Evolutionary conservation across 208 protist genomes (phyloP).

Genomic region (Trypanosoma boissoni): DNA sequence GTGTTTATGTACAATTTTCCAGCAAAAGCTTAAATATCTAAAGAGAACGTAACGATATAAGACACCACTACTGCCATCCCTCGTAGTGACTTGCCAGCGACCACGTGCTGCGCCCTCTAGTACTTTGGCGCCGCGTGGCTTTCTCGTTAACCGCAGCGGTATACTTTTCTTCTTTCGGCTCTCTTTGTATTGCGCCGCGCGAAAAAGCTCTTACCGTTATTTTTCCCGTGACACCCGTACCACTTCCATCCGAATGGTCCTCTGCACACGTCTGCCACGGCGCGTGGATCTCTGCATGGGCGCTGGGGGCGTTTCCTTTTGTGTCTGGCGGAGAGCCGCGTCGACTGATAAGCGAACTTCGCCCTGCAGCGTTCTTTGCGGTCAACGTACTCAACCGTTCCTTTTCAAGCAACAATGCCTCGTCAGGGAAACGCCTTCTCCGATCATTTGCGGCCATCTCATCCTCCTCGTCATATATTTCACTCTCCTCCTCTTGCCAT

Average conservation of each 20-base stretch:
- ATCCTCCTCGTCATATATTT: neutral
- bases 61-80: conserved; percentile 1
- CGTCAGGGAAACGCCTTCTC: conserved; percentile 6
- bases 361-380: neutral
- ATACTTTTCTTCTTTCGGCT: no score
- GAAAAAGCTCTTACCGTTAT: neutral
- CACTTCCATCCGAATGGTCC: neutral
- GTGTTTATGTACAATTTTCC: no score
- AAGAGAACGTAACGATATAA: neutral
- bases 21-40: neutral
- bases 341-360: no score
- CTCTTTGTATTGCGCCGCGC: neutral
- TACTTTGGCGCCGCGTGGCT: no score
- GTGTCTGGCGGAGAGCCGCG: neutral
- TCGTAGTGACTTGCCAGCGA: conserved; percentile 14
- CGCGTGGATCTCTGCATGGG: neutral
- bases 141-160: neutral
- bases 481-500: neutral
- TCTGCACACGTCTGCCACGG: neutral
- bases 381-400: neutral
- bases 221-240: conserved; percentile 8
- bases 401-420: conserved; percentile 6
- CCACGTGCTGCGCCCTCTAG: conserved; percentile 6
- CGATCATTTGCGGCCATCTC: neutral
- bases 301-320: neutral